phyloP scores from a whole-genome alignment of 116 monocot species.

The Trichopus zeylanicus region DNA sequence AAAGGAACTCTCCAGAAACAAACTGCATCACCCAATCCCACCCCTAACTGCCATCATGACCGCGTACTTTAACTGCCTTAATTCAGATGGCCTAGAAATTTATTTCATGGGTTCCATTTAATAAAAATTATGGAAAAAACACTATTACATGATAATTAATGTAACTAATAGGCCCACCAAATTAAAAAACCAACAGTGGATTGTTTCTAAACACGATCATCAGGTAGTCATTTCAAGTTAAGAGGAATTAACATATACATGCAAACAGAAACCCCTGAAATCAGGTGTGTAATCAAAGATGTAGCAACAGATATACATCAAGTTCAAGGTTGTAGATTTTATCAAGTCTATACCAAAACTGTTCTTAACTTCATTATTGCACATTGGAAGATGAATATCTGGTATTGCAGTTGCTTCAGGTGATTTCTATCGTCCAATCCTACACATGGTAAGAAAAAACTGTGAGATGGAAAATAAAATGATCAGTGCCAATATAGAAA shows the following conservation, averaged over 20 bases:
- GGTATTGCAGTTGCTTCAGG: conserved; percentile 36
- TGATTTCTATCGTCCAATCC: conserved; percentile 35
- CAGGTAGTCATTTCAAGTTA: not conserved
- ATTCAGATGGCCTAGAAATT: no score
- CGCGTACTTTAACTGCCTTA: no score
- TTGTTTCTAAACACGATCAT: not conserved
- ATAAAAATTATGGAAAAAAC: no score
- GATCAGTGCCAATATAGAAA: not conserved
- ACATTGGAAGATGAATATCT: conserved; percentile 61
- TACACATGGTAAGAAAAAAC: not conserved
- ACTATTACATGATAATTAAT: no score
- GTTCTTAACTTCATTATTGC: conserved; percentile 64
- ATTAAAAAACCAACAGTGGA: no score
- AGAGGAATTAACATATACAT: not conserved
- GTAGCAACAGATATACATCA: not conserved
- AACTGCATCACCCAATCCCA: no score
- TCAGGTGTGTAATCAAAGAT: not conserved
- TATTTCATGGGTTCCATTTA: no score
- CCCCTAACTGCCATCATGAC: no score
- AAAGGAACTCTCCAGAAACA: no score
- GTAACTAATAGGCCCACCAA: not conserved
- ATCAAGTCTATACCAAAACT: conserved; percentile 24
- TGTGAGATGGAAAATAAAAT: not conserved
- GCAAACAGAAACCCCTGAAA: not conserved
- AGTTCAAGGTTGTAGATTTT: not conserved